Base-by-base conservation (phyloP, 2,329 filamentous ascomycete species). In the Monosporascus cannonballus region DNA sequence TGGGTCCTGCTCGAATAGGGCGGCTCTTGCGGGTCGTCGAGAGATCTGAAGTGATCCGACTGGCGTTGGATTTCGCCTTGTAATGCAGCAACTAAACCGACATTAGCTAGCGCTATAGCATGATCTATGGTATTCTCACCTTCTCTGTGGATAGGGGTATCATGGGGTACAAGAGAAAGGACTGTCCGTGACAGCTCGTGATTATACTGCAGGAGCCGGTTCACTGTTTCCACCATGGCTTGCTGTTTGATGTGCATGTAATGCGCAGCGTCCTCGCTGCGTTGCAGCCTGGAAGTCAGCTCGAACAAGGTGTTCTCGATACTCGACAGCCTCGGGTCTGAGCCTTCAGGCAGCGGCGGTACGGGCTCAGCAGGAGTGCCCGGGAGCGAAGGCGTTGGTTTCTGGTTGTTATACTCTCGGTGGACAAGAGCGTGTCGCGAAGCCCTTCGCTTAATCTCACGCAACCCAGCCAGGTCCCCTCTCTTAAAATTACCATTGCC, bases 401-500 rank as follows among this genome's bases (percentile, higher is more conserved):
- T 96, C 54, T 88, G 85, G 54, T 81, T 82, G 58, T 85, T 87
- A 72, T 94, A 96, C 15, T 97, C 94, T 61, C 93, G 84, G 67
- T 97, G 91, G 24, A 96, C 95, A 51, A 97, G 78, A 24, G 93
- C 87, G 73, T 97, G 94, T 56, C 94, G 82, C 37, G 93, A 97
- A 18, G 94, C 93, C 55, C 94, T 84, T 56, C 94, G 87, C 72
- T 96, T 96, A 71, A 99, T 99, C 67, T 99, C 94, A 44, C 94
- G 83, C 56, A 99, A 74, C 7, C 93, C 91, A 49, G 93, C 85
- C 24, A 99, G 76, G 69, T 99, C 93, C 38, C 94, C 94, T 59
- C 92, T 85, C 72, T 96, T 97, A 76, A 99, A 99, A 69, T 89
- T 97, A 50, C 93, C 93, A 64, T 93, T 95, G 50, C 94, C 94